These are phyloP conservation scores for Naumovozyma dairenensis DNA, from an alignment of 805 yeast genomes.

Conservation along the genomic window DNA sequence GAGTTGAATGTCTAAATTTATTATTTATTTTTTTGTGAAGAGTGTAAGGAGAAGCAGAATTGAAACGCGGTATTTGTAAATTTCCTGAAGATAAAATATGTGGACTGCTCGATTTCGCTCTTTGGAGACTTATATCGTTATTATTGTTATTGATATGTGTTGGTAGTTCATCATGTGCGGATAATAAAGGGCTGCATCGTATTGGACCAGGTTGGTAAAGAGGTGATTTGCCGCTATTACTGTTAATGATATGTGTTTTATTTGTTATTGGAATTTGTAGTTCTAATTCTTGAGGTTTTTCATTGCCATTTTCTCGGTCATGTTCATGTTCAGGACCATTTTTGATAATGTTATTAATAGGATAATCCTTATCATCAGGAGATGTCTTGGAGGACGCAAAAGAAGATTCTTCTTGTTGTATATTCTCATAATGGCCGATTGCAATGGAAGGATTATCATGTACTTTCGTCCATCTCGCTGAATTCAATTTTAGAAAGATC, in stretches of 20 bases:
- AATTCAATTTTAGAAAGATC: slow-evolving; percentile 42
- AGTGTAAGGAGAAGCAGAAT: background rate
- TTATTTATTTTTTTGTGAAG: background rate
- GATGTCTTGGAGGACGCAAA: too few relatives aligned
- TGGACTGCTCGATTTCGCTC: background rate
- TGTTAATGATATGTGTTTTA: too few relatives aligned
- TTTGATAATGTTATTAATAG: too few relatives aligned
- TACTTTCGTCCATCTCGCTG: slow-evolving; percentile 53
- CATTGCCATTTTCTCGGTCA: too few relatives aligned
- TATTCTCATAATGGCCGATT: slow-evolving; percentile 36
- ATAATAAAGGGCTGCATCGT: too few relatives aligned
- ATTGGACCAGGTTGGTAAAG: too few relatives aligned
- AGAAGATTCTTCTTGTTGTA: background rate
- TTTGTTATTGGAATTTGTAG: too few relatives aligned
- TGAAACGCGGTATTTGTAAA: background rate
- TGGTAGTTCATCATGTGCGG: too few relatives aligned
- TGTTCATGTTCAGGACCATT: background rate
- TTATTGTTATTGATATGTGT: too few relatives aligned
- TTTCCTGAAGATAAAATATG: background rate
- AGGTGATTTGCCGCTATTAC: too few relatives aligned
- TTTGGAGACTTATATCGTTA: background rate
- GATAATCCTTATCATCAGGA: too few relatives aligned
- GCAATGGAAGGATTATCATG: slow-evolving; percentile 54
- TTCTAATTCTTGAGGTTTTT: too few relatives aligned
- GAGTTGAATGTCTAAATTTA: background rate